Evolutionary conservation across 2,329 filamentous ascomycete species (phyloP), one percentile per base, ranked within the genome.

Genomic region (Aschersonia sp.): DNA sequence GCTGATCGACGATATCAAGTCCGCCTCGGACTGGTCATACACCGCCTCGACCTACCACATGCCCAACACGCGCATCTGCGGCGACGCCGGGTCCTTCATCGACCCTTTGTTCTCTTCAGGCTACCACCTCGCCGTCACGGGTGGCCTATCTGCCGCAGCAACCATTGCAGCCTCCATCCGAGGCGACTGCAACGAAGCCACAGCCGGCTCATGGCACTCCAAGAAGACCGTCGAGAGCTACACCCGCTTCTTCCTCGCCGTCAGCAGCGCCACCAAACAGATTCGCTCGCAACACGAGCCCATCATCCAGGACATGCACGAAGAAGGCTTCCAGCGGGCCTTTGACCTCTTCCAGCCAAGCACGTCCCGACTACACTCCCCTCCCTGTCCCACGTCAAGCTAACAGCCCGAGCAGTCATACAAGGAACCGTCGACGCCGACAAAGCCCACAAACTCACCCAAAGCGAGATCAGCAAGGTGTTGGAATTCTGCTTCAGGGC

Each of bases 41-140:
- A 68, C 58, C 44, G 64, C 72, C 4, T 61, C 64, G 0, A 49
- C 56, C 0, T 75, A 75, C 51, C 63, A 68, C 1, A 48, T 56
- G n/a, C 62, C 64, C 1, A 50, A 65, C 47, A 53, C 61, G 3
- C 69, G 70, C 20, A 61, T 73, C 9, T 62, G 57, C 4, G 70
- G 71, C 2, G 70, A 74, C 50, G 70, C 70, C 0, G 71, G 68
- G 1, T 67, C 64, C 51, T 74, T 74, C 51, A 71, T 74, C 50
- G 70, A 74, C 49, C 69, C 70, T 0, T 66, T 63, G 49, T 74
- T 73, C 56, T 71, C 67, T 0, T 73, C 70, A 0, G 70, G 70
- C 7, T 61, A 70, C 3, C 71, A 74, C 50, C 56, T 74, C 1
- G 71, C 71, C 1, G 38, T 74, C 0, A 50, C 59, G 0, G 58